Base-by-base conservation (phyloP, 2,329 filamentous ascomycete genomes). In the Phaeomoniella chlamydospora region DNA sequence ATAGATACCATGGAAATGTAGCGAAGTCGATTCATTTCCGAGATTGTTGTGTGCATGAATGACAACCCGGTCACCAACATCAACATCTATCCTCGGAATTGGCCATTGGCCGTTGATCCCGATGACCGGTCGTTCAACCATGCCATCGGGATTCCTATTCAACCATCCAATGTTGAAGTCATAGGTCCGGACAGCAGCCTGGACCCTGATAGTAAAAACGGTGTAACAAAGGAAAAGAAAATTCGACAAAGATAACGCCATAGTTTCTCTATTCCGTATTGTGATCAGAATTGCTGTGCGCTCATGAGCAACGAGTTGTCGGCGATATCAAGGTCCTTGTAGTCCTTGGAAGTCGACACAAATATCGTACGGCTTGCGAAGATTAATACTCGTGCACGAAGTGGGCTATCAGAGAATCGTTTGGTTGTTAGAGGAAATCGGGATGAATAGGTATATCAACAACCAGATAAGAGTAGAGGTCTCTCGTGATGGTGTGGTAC, bases 101-200 rank as follows among this genome's bases (percentile, higher is more conserved):
- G 82, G 83, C 78, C 81, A 85, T 58, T 77, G 54, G 3, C 72
- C 72, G 48, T 90, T 88, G 59, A 90, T 79, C 32, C 79, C 80
- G 50, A 88, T 82, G 3, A 72, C 70, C n/a, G 74, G 67, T 18
- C 81, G 68, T 29, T 70, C 63, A 40, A 68, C 67, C 5, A 66
- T 61, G 15, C 75, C 77, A 58, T 88, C 82, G 0, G 82, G 83
- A 46, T 81, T 79, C 19, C 77, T 72, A 30, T 58, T 69, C 9
- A 83, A 73, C 80, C 81, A 86, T 39, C 68, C 71, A 43, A 84
- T 65, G 46, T 77, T 73, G 59, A 80, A 84, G 52, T 82, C 64
- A 49, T 78, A 72, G 3, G 57, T 67, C 3, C 39, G 39, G n/a
- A 41, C 42, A 9, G 43, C 43, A 10, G 45, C 45, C 13, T 37